Evolutionary conservation across 768 basidiomycete species (phyloP), one percentile per base, ranked within the genome.

Genomic region (Tylopilus cervinicoccineus): DNA sequence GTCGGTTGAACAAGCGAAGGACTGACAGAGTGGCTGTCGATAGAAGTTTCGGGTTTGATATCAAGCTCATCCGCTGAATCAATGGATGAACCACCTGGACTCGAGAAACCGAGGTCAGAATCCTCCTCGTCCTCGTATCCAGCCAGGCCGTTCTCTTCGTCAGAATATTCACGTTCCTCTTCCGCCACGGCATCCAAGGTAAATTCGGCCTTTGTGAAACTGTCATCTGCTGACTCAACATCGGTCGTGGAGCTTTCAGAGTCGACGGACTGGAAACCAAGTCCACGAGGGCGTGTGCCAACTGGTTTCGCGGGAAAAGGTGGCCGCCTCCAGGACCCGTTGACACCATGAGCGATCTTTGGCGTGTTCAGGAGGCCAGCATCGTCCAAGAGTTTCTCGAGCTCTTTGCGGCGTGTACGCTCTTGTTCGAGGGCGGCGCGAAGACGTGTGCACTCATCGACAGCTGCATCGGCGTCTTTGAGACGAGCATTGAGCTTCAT

Each of bases 51-150:
- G 13, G 42, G 5, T 26, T 43, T 34, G 24, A 41, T 24, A 17
- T 56, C 59, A 50, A 72, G 66, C 22, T 83, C 79, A 26, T 82
- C 78, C 26, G 70, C 67, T 5, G 80, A 83, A 24, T 71, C 77
- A 41, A 76, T 72, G 9, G 81, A 83, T 9, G 80, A 83, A 4
- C 76, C 77, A 29, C 29, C 66, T 16, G 71, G 63, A 45, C 69
- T 71, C 19, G 67, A 61, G 57, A 80, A 68, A 45, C 72, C 71
- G 41, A 73, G 55, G 57, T 84, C 80, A 2, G 72, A 75, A 43
- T 81, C 81, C 3, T 77, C 80, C 47, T 84, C 85, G 46, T 86
- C 85, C 60, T 88, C 86, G 48, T 87, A 88, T 24, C 81, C 74
- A 36, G 72, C 77, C 28, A 87, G 67, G 19, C 72, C 82, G 52